Conservation (phyloP, 164 flowering plant species). For the Macadamia integrifolia region DNA sequence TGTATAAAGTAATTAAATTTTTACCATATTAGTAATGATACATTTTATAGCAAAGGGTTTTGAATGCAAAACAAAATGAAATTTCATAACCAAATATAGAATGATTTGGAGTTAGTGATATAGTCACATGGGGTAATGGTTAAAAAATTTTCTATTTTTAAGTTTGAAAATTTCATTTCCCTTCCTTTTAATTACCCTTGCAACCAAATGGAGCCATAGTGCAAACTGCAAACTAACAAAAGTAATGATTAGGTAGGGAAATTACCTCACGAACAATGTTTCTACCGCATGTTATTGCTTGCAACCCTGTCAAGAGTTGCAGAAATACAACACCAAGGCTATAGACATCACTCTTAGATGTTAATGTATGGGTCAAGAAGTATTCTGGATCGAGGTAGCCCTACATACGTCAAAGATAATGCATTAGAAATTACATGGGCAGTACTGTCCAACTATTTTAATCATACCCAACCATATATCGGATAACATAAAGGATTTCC, state of each 20-base stretch:
- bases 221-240: background rate
- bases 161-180: background rate
- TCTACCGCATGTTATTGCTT: constrained; percentile 33
- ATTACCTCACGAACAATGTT: constrained; percentile 50
- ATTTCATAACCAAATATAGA: background rate
- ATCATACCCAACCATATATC: too few species aligned
- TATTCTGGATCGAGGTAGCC: constrained; percentile 38
- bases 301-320: constrained; percentile 35
- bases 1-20: too few species aligned
- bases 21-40: too few species aligned
- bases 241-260: background rate
- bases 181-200: too few species aligned
- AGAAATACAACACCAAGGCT: constrained; percentile 35
- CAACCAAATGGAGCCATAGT: too few species aligned
- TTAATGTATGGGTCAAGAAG: constrained; percentile 27
- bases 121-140: too few species aligned
- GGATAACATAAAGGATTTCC: too few species aligned
- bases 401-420: constrained; percentile 11
- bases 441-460: too few species aligned
- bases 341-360: constrained; percentile 35
- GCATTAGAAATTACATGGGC: background rate
- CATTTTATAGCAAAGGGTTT: too few species aligned
- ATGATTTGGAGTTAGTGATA: too few species aligned
- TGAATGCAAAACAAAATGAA: too few species aligned
- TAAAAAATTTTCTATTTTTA: too few species aligned